Evolutionary conservation across 176 grass and related monocot genomes (phyloP).

Genomic region (Aegilops speltoides): DNA sequence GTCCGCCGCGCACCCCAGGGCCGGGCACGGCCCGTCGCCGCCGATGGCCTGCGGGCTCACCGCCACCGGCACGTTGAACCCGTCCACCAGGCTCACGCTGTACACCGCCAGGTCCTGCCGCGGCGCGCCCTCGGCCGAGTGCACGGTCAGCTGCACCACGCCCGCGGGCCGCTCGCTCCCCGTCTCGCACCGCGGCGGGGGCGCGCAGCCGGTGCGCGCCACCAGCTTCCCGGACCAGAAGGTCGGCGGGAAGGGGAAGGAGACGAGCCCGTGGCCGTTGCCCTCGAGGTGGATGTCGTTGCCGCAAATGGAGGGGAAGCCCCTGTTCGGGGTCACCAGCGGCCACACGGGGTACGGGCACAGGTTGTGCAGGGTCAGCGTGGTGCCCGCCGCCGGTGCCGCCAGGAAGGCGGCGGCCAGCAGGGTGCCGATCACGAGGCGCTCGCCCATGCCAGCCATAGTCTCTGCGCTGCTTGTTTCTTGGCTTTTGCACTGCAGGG

Average conservation of each 20-base stretch:
- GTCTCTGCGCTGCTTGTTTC: not conserved
- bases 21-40: slow-evolving; percentile 43
- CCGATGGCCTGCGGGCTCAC: slow-evolving; percentile 34
- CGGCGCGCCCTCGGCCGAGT: not conserved
- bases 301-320: not conserved
- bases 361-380: slow-evolving; percentile 23
- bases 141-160: slow-evolving; percentile 35
- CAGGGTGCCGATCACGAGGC: not conserved
- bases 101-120: slow-evolving; percentile 11
- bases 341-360: slow-evolving; percentile 22
- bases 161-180: not conserved
- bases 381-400: not conserved
- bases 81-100: slow-evolving; percentile 44
- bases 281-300: not conserved
- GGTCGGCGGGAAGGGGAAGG: not conserved
- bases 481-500: not conserved
- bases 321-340: slow-evolving; percentile 5
- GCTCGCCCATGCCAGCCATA: not conserved
- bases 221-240: not conserved
- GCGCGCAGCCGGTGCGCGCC: slow-evolving; percentile 1
- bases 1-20: slow-evolving; percentile 27
- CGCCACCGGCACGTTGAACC: slow-evolving; percentile 44
- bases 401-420: not conserved
- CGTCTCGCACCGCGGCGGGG: not conserved
- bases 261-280: not conserved